Base-by-base conservation (phyloP, 2,329 filamentous ascomycete genomes). In the Proliferodiscus dingleyae region DNA sequence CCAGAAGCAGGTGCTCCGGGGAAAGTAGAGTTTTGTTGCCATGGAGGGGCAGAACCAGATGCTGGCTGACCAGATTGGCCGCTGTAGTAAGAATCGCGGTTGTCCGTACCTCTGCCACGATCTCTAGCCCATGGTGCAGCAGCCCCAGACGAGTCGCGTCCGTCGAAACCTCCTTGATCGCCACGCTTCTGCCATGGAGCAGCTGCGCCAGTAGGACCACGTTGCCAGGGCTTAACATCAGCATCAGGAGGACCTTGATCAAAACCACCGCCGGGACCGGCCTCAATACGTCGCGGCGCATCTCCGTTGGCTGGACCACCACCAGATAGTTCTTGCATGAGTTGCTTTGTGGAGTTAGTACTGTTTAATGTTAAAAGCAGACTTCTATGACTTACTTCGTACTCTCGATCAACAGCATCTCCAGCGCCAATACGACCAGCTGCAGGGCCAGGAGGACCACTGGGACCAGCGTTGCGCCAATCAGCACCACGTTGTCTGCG, bases 261-360 rank as follows among this genome's bases (percentile, higher is more conserved):
- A 54, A 77, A 79, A 28, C 73, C 74, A 45, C 80, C 80, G 46
- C 30, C 49, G 6, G 88, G 86, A 10, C 87, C 88, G 52, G 85
- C 88, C 70, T 95, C 93, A 62, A 98, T 95, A 53, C 87, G 87
- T 55, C 83, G 84, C 57, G 83, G 85, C 29, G 85, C 70, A 37
- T 76, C 73, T 37, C 71, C 78, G 43, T 72, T 76, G 43, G 71
- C 68, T 43, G 82, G 69, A 30, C 71, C 77, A 51, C 83, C 85
- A 53, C 89, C 88, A 52, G 85, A 89, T 58, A 97, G 80, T 75
- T 97, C 93, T 79, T 94, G 86, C 89, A 98, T 95, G 63, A 98
- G 88, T 82, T 91, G 85, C 87, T 89, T 57, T 45, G 33, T 61
- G 79, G 71, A 61, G 64, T 62, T 46, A 58, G 41, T 44, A 37